Conservation (phyloP, 2,329 filamentous ascomycete genomes). For the Verticillium nubilum region DNA sequence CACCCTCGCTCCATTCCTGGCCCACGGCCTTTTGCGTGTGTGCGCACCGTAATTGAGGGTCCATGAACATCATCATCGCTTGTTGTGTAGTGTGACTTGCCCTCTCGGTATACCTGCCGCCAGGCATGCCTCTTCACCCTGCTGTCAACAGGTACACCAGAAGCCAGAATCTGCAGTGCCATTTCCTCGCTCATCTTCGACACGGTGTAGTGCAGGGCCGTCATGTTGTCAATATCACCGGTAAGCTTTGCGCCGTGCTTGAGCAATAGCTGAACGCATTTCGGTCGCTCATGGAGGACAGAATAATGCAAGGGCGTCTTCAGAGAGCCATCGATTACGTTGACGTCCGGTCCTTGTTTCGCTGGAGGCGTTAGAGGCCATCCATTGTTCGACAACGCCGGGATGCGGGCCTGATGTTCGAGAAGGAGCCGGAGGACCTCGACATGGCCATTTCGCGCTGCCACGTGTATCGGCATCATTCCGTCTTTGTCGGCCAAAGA, state of each 20-base stretch:
- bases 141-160: neutral
- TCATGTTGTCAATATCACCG: neutral
- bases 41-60: no score
- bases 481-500: neutral
- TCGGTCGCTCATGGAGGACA: neutral
- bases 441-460: neutral
- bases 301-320: neutral
- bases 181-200: neutral
- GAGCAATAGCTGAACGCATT: neutral
- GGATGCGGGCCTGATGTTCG: neutral
- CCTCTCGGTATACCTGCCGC: neutral
- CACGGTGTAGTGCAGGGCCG: neutral
- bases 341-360: neutral
- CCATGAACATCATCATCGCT: neutral
- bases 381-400: neutral
- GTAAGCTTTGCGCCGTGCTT: neutral
- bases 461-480: neutral
- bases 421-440: neutral
- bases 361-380: neutral
- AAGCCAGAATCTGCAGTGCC: neutral
- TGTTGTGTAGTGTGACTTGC: neutral
- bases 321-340: neutral
- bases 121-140: neutral
- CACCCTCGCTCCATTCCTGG: no score
- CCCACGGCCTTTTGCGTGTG: no score